Base-by-base conservation (phyloP, 2,329 filamentous ascomycete genomes). In the Monilinia fructicola region DNA sequence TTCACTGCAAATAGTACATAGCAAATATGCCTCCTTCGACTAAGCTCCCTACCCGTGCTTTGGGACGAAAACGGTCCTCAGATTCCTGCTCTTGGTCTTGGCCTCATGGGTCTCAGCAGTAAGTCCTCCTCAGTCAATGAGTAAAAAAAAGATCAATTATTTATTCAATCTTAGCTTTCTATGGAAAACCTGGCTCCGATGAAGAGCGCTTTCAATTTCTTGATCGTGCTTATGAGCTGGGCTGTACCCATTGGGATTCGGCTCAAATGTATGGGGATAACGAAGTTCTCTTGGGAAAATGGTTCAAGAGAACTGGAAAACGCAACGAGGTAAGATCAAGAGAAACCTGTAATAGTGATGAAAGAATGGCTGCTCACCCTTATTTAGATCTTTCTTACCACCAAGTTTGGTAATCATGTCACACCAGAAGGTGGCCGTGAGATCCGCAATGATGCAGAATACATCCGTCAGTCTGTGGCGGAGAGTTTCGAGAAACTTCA, bases 261-360 rank as follows among this genome's bases (percentile, higher is more conserved):
- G 62, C 69, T 42, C 64, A 69, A 46, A 52, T 69, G 26, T 71
- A 69, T 38, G 79, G 77, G 10, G 79, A 81, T 61, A 79, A 73
- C 60, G 82, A 85, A 69, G 78, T 79, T 2, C 70, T 83, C 0
- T 59, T 84, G 12, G 80, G 81, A 0, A 78, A 78, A 70, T 84
- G 82, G 81, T 80, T 84, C 74, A 78, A 61, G 73, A 66, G 54
- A 66, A 77, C 40, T 79, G 64, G 58, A 35, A 66, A 66, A 42
- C 64, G 64, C 28, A 66, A 28, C 10, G 64, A 66, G 21, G 64
- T 66, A 21, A 44, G 40, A 38, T 31, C 28, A 18, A n/a, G 6
- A 6, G 21, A 18, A 40, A 21, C 16, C 2, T 18, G 10, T 14
- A 23, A 38, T 76, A 75, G 79, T 79, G 64, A 76, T 79, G 0